phyloP scores from a whole-genome alignment of 2,329 filamentous ascomycete species.

The Trichophyton benhamiae region DNA sequence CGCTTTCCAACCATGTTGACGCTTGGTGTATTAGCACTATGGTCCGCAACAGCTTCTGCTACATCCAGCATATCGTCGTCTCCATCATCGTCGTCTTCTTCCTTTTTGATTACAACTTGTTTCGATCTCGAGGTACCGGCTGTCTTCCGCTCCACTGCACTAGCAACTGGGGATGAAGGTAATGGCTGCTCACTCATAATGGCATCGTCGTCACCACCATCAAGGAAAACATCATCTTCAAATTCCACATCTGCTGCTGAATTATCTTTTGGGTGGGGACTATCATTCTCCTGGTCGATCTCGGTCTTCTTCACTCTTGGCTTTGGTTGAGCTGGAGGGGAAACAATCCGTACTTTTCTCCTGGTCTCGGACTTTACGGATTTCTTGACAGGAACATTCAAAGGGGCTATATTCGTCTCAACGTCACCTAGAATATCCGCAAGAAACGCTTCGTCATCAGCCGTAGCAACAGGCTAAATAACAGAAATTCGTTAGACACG shows the following conservation, averaged over 20 bases:
- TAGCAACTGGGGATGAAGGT: slow-evolving; percentile 75
- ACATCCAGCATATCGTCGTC: slow-evolving; percentile 80
- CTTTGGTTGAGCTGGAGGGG: slow-evolving; percentile 46
- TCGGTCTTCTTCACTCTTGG: neutral
- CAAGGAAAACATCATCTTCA: slow-evolving; percentile 26
- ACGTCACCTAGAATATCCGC: slow-evolving; percentile 75
- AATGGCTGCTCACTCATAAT: slow-evolving; percentile 75
- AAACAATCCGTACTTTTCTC: slow-evolving; percentile 67
- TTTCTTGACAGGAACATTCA: slow-evolving; percentile 45
- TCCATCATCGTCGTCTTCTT: slow-evolving; percentile 58
- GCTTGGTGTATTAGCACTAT: slow-evolving; percentile 51
- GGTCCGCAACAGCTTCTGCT: slow-evolving; percentile 56
- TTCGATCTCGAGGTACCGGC: slow-evolving; percentile 39
- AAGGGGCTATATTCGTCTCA: slow-evolving; percentile 58
- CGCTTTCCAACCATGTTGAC: slow-evolving; percentile 78
- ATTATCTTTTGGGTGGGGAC: slow-evolving; percentile 10
- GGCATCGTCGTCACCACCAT: slow-evolving; percentile 55
- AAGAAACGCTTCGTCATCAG: slow-evolving; percentile 83
- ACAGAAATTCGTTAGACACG: neutral
- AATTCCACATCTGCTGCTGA: slow-evolving; percentile 30
- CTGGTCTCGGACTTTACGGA: slow-evolving; percentile 61
- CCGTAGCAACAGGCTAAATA: slow-evolving; percentile 45
- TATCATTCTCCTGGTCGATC: slow-evolving; percentile 36
- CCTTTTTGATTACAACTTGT: slow-evolving; percentile 22
- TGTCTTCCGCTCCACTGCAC: slow-evolving; percentile 60